These are phyloP conservation scores for Vitis rupestris DNA, from an alignment of 164 flowering plant species.

Conservation along the genomic window DNA sequence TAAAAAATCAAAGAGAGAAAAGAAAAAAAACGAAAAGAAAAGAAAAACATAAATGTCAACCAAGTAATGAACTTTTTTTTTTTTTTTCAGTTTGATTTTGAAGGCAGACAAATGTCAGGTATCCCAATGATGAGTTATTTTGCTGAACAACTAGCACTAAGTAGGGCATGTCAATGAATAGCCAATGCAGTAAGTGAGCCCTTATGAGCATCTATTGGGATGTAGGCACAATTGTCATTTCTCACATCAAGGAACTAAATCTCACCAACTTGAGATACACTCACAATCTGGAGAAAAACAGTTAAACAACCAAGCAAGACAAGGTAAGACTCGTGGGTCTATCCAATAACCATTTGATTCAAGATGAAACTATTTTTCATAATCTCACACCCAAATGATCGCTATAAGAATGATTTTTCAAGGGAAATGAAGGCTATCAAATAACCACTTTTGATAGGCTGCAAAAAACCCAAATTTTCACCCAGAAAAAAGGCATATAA, in stretches of 20 bases:
- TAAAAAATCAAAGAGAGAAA: too few relatives aligned
- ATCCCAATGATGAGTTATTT: constrained; percentile 55
- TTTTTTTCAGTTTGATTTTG: too few relatives aligned
- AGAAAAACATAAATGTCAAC: too few relatives aligned
- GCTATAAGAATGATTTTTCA: too few relatives aligned
- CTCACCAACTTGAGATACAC: constrained; percentile 96
- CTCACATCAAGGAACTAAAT: constrained; percentile 89
- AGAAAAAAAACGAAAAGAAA: too few relatives aligned
- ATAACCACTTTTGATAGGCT: too few relatives aligned
- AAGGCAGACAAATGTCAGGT: too few relatives aligned
- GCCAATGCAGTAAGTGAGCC: constrained; percentile 92
- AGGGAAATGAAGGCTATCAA: too few relatives aligned
- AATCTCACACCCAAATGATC: background rate
- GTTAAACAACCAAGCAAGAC: background rate
- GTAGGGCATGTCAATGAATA: constrained; percentile 88
- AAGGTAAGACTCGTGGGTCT: too few relatives aligned
- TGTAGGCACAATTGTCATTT: constrained; percentile 47
- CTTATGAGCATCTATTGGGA: constrained; percentile 79
- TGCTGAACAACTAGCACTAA: constrained; percentile 94
- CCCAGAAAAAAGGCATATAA: background rate
- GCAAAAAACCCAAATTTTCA: background rate
- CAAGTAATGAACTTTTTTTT: too few relatives aligned
- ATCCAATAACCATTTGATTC: too few relatives aligned
- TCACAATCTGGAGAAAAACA: constrained; percentile 48
- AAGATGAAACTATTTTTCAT: too few relatives aligned